A percentile compares a stretch with the other conserved stretches of the same genome.
phyloP scores from a whole-genome alignment of 2,329 filamentous ascomycete species.

The Aspergillus sclerotialis region DNA sequence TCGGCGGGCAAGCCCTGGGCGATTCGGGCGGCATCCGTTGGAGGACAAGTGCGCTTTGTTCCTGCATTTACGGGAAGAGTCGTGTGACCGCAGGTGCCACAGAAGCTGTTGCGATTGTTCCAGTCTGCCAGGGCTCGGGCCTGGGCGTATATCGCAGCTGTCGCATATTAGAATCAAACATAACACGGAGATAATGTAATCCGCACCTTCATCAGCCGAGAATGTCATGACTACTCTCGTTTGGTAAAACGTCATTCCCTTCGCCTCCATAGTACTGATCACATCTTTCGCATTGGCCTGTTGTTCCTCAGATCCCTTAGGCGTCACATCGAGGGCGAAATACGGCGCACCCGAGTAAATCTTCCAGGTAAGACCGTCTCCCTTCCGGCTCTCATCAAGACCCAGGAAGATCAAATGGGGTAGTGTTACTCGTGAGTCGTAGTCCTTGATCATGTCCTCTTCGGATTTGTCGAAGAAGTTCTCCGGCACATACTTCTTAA shows the following conservation, averaged over 20 bases:
- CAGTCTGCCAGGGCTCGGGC: constrained; percentile 85
- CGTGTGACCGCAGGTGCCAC: constrained; percentile 75
- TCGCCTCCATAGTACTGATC: constrained; percentile 52
- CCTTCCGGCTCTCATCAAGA: constrained; percentile 58
- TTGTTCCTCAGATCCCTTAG: constrained; percentile 56
- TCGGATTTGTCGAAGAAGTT: constrained; percentile 67
- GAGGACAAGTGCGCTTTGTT: constrained; percentile 39
- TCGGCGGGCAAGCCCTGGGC: constrained; percentile 23
- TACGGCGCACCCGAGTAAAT: constrained; percentile 71
- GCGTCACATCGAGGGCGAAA: constrained; percentile 86
- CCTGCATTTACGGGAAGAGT: constrained; percentile 53
- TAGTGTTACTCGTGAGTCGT: constrained; percentile 61
- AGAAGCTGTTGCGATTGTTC: constrained; percentile 90
- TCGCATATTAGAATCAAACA: constrained; percentile 4
- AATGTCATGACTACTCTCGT: constrained; percentile 59
- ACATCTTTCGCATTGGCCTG: constrained; percentile 50
- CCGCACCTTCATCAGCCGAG: constrained; percentile 54
- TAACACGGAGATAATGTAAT: background rate
- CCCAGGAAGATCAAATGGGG: constrained; percentile 81
- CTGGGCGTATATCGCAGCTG: constrained; percentile 85
- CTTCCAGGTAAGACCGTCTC: constrained; percentile 38
- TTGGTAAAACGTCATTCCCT: constrained; percentile 59
- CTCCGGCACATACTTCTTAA: constrained; percentile 62
- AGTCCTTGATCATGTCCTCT: constrained; percentile 63
- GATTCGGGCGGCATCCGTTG: constrained; percentile 31